Evolutionary conservation across 2,329 filamentous ascomycete species (phyloP).

Genomic region (Apiospora malaysiana): DNA sequence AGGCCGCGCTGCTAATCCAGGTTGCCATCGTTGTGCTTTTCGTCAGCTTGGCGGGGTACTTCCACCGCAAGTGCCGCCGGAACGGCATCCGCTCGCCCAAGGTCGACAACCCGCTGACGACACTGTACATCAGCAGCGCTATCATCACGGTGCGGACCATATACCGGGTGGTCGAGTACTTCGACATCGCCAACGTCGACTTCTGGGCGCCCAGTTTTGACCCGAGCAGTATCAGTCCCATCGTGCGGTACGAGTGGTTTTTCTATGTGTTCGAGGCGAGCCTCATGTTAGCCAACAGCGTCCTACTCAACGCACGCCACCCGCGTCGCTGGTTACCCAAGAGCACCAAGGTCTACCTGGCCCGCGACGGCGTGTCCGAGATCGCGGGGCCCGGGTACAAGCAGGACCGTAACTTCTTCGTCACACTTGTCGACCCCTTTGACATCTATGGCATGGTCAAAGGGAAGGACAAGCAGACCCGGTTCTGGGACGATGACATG

Average conservation of each 20-base stretch:
- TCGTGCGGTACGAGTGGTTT: conserved; percentile 63
- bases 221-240: conserved; percentile 44
- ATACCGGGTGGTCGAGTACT: conserved; percentile 65
- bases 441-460: conserved; percentile 44
- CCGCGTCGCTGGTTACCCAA: conserved; percentile 57
- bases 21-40: conserved; percentile 58
- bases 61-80: conserved; percentile 52
- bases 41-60: conserved; percentile 51
- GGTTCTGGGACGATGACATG: conserved; percentile 42
- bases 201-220: conserved; percentile 46
- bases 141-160: conserved; percentile 61
- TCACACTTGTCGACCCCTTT: conserved; percentile 50
- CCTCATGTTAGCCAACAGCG: conserved; percentile 58
- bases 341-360: conserved; percentile 55
- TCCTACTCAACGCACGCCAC: conserved; percentile 57
- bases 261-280: conserved; percentile 63
- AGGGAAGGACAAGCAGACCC: conserved; percentile 40
- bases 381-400: conserved; percentile 55
- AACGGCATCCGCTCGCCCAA: conserved; percentile 41
- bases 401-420: conserved; percentile 50
- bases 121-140: conserved; percentile 56
- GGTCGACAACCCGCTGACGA: conserved; percentile 47
- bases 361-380: conserved; percentile 55
- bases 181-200: conserved; percentile 51
- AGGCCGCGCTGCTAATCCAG: conserved; percentile 60